Base-by-base conservation (phyloP, 2,329 filamentous ascomycete species). In the Biscogniauxia sp. region DNA sequence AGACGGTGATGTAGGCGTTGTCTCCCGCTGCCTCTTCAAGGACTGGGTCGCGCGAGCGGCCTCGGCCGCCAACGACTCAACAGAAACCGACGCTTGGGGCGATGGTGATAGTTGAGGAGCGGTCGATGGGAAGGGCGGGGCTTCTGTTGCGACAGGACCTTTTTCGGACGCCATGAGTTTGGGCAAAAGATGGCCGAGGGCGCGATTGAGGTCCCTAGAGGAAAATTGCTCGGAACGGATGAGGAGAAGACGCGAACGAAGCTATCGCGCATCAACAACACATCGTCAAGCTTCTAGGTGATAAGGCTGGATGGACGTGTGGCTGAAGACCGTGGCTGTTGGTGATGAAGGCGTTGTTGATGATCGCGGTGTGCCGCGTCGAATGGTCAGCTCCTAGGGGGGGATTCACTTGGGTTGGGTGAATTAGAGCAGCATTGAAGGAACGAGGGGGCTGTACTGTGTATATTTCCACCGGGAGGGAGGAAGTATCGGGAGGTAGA, bases 91-190 rank as follows among this genome's bases (percentile, higher is more conserved):
- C 64, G 74, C 68, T 59, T 74, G 70, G 55, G 37, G 37, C 11
- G 37, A 73, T 66, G 53, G 76, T 73, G 60, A 74, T 45, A 74
- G 70, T 64, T 78, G 69, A 53, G 69, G 68, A 60, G 74, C 70
- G 50, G 74, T 68, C 54, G 73, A 69, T 54, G 75, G 67, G 64
- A 72, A 71, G 68, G 75, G 76, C 72, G 80, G 77, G 73, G 78
- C 75, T 75, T 83, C 81, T 68, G 80, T 80, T 74, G 81, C 79
- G 73, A 83, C 77, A 69, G 78, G 76, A 71, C 78, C 80, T 70
- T 80, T 78, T 71, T 82, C 81, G 66, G 82, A 81, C 74, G 82
- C 81, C 83, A 86, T 86, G 77, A 68, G 67, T 67, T 53, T 61
- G 56, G 62, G 60, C 28, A 64, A 66, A 20, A 50, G 59, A 59